Base-by-base conservation (phyloP, 805 yeast species). In the Ogataea paraovalis region DNA sequence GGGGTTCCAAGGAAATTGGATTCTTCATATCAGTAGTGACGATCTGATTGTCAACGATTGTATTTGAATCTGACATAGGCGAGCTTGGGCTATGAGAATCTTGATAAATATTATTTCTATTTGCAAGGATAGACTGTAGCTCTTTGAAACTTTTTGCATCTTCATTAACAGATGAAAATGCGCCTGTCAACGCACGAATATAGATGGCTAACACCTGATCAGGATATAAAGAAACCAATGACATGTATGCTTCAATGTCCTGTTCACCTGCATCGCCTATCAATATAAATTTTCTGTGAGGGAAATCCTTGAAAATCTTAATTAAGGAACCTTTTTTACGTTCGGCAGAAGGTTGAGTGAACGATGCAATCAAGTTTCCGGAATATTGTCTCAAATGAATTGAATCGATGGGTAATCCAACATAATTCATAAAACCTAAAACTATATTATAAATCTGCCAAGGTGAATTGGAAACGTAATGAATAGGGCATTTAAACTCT, bases 191-290 rank as follows among this genome's bases (percentile, higher is more conserved):
- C 42, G 86, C 87, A 38, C 98, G 71, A 32, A 94, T 86, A 61
- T 80, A 91, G 4, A 94, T 87, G 1, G 85, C 95, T 20, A 76
- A 53, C 0, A 94, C 72, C 51, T 80, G 84, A 3, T 71, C 67
- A 0, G 96, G 96, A 57, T 70, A 79, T 28, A 62, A 54, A 36
- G 71, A 67, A 0, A 95, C 87, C 30, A 90, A 68, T 23, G 83
- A 83, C 5, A 80, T 74, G 62, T 94, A 94, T 0, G 97, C 96
- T 60, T 95, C 99, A 39, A 92, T 70, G 68, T 94, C 99, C 54
- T 84, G 85, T 61, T 94, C 99, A 1, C 98, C 98, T 2, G 97
- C 85, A 63, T 94, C 99, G 28, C 99, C 99, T 14, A 94, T 76
- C 43, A 96, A 70, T 21, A 94, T 75, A 62, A 94, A 92, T 58